Evolutionary conservation across 2,329 filamentous ascomycete genomes (phyloP).

Genomic region (Penicillium sp.): DNA sequence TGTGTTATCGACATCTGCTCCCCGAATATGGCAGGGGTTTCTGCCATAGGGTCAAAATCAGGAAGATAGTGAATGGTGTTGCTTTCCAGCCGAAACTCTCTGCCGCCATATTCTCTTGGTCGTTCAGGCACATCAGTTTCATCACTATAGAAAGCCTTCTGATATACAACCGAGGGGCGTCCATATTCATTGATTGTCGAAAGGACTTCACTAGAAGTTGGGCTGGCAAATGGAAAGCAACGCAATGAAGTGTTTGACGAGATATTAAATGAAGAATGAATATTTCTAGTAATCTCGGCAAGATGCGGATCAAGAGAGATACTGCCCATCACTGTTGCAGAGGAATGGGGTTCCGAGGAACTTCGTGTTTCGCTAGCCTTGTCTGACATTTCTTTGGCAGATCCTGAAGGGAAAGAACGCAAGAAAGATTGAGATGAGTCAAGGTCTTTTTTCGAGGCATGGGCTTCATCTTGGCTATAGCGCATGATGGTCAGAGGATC

Average conservation of each 20-base stretch:
- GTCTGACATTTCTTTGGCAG: slow-evolving; percentile 3
- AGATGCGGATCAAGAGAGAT: slow-evolving; percentile 18
- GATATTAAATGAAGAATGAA: slow-evolving; percentile 35
- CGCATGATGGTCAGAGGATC: slow-evolving; percentile 63
- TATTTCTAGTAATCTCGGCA: slow-evolving; percentile 17
- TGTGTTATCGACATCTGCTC: slow-evolving; percentile 48
- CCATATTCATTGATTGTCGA: slow-evolving; percentile 57
- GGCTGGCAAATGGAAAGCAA: slow-evolving; percentile 29
- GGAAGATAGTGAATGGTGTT: slow-evolving; percentile 76
- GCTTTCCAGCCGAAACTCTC: slow-evolving; percentile 76
- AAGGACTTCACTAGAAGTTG: slow-evolving; percentile 47
- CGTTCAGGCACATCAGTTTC: slow-evolving; percentile 79
- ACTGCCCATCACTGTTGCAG: slow-evolving; percentile 17
- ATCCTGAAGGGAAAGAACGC: slow-evolving; percentile 10
- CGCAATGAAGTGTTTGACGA: slow-evolving; percentile 19
- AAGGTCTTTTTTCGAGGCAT: slow-evolving; percentile 50
- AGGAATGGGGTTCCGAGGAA: slow-evolving; percentile 22
- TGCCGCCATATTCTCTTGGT: slow-evolving; percentile 78
- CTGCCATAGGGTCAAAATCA: slow-evolving; percentile 67
- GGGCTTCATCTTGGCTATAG: slow-evolving; percentile 63
- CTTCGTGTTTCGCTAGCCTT: slow-evolving; percentile 5
- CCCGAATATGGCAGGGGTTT: slow-evolving; percentile 57
- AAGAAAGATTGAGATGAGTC: slow-evolving; percentile 18
- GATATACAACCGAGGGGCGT: slow-evolving; percentile 71
- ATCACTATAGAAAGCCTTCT: slow-evolving; percentile 80